Evolutionary conservation across 345 rosid genomes (phyloP), one percentile per base, ranked within the genome.

Genomic region (Ceriops decandra): DNA sequence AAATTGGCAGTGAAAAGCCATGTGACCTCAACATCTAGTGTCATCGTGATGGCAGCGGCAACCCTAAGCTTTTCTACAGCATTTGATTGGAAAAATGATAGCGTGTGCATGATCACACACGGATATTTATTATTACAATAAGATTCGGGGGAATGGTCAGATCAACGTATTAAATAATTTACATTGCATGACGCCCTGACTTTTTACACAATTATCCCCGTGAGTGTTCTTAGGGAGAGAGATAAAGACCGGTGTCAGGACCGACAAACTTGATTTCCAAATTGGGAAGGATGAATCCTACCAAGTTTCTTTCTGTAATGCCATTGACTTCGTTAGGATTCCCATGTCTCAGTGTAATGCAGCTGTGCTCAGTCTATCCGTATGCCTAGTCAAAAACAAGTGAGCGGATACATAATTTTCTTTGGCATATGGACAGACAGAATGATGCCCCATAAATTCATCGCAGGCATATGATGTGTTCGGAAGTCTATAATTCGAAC

Each of bases 351-450:
- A 91, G 85, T 13, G 96, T 95, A 32, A 95, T 91, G 88, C 96
- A 91, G 63, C 96, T 88, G 75, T 91, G 98, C 85, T 95, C 98
- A 19, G 99, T 88, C 82, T 90, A 77, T 67, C 99, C 97, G 68
- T 91, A 91, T 32, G 99, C 99, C 97, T 91, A 63, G 19, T 24
- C 0, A 62, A 52, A 35, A 32, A 51, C 20, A 42, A 27, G 32
- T 6, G n/a, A 42, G 17, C 17, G 33, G 33, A 31, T 5, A 31
- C 6, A 7, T 31, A 31, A 31, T 31, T 31, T 31, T 31, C 33
- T 31, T 31, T 31, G 6, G 33, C 33, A 31, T 4, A 31, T 31
- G 33, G 6, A 7, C 1, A 33, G 9, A 7, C 8, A 7, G 6
- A 33, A 33, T 5, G 6, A 7, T 5, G 6, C 36, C 36, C 36